A percentile compares a stretch with the other conserved stretches of the same genome.
Conservation (phyloP, 495 filamentous ascomycete genomes). For the Aspergillus bertholletiae region DNA sequence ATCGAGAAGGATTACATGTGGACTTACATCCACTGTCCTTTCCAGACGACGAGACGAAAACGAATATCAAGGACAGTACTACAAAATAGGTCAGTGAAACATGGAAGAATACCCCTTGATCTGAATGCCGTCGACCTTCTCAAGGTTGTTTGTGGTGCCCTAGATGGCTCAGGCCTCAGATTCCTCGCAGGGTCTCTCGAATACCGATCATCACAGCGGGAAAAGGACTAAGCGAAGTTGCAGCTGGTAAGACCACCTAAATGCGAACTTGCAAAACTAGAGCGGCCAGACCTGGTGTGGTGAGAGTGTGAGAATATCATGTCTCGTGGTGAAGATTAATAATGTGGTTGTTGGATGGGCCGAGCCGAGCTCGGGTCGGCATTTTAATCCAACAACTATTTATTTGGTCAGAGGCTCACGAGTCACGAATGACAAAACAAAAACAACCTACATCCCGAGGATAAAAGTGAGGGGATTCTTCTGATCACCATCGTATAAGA, state of each 20-base stretch:
- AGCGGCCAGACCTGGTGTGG: not conserved
- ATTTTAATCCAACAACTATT: not conserved
- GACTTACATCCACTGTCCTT: too few species aligned
- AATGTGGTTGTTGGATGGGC: not conserved
- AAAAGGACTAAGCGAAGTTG: not conserved
- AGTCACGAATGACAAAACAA: not conserved
- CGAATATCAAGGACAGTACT: too few species aligned
- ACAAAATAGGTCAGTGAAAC: too few species aligned
- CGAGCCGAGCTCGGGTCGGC: conserved; percentile 11
- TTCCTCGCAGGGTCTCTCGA: too few species aligned
- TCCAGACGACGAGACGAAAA: too few species aligned
- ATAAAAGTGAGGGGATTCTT: not conserved
- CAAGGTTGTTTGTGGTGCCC: too few species aligned
- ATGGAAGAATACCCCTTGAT: too few species aligned
- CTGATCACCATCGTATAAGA: not conserved
- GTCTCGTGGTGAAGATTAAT: not conserved
- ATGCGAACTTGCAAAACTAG: not conserved
- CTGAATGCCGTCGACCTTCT: too few species aligned
- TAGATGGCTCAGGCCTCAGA: too few species aligned
- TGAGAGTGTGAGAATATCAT: not conserved
- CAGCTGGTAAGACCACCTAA: not conserved
- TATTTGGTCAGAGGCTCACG: too few species aligned
- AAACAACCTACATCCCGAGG: not conserved
- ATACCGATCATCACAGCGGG: too few species aligned
- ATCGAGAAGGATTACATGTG: too few species aligned